Evolutionary conservation across 2,329 filamentous ascomycete genomes (phyloP), one percentile per base, ranked within the genome.

Genomic region (Hyphodiscus sp.): DNA sequence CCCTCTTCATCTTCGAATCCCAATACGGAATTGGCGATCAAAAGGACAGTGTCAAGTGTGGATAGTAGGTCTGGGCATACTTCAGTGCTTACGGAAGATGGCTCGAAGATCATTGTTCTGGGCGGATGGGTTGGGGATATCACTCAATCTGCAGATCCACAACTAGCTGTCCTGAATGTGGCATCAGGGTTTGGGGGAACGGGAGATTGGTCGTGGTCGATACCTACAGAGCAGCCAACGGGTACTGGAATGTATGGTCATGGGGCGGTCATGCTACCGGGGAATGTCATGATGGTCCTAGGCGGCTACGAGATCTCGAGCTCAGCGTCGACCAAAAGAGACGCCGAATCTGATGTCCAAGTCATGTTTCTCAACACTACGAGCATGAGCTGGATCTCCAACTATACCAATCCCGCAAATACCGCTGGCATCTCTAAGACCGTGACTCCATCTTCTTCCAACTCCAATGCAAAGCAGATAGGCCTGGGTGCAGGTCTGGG

Each of bases 61-160:
- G 87, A 95, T 60, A 89, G 90, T 41, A 78, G 94, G 52, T 96
- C 91, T 3, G 94, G 94, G 0, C 94, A 99, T 66, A 91, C 89
- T 0, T 85, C 92, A 1, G 80, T 96, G 1, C 72, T 96, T 4
- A 89, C 83, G 26, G 80, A 86, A 50, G 90, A 95, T 65, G 91
- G 91, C 0, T 80, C 75, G 23, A 82, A 80, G n/a, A 75, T 97
- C 9, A 74, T 96, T 42, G 73, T 99, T 1, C 77, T 91, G 55
- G 94, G 94, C 19, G 94, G 94, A 1, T 99, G 94, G 94, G 90
- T 96, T 4, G 92, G 91, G 2, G 84, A 95, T 64, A 76, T 87
- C 0, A 78, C 74, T 9, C 86, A 83, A 30, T 80, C 91, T 1
- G 94, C 94, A 0, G 76, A 84, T 29, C 94, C 94, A 1, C 90